Evolutionary conservation across 1,139 yeast species (phyloP).

Genomic region (Yamadazyma kanchanaburiensis): DNA sequence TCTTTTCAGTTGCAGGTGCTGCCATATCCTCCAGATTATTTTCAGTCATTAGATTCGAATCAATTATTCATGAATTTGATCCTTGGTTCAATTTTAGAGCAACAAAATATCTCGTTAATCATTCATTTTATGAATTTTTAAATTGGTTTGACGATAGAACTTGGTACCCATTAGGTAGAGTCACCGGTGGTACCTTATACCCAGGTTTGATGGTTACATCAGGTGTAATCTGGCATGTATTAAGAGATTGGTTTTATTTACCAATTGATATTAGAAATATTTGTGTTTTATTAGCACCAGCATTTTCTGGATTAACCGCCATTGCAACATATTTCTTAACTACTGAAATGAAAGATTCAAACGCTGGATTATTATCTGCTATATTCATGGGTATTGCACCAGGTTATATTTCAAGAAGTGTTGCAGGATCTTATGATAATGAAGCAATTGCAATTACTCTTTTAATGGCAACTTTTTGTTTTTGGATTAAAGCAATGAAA

Average conservation of each 20-base stretch:
- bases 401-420: constrained; percentile 96
- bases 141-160: constrained; percentile 99
- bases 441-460: constrained; percentile 98
- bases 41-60: constrained; percentile 82
- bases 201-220: constrained; percentile 99
- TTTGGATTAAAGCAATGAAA: constrained; percentile 94
- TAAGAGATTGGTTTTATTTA: constrained; percentile 61
- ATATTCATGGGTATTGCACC: constrained; percentile 97
- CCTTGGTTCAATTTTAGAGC: constrained; percentile 99
- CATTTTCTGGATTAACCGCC: constrained; percentile 91
- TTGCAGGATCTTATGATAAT: constrained; percentile 98
- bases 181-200: constrained; percentile 96
- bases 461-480: constrained; percentile 90
- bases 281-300: constrained; percentile 96
- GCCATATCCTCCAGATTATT: constrained; percentile 85
- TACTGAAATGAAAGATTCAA: constrained; percentile 81
- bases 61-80: constrained; percentile 97
- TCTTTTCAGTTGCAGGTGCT: constrained; percentile 78
- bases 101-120: constrained; percentile 79
- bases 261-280: constrained; percentile 95
- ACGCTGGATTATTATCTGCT: constrained; percentile 91
- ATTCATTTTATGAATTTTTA: constrained; percentile 84
- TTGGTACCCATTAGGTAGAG: constrained; percentile 99
- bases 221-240: constrained; percentile 77
- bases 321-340: constrained; percentile 88